These are phyloP conservation scores for Ascocoryne sarcoides DNA, from an alignment of 2,329 filamentous ascomycete species.

Conservation along the genomic window DNA sequence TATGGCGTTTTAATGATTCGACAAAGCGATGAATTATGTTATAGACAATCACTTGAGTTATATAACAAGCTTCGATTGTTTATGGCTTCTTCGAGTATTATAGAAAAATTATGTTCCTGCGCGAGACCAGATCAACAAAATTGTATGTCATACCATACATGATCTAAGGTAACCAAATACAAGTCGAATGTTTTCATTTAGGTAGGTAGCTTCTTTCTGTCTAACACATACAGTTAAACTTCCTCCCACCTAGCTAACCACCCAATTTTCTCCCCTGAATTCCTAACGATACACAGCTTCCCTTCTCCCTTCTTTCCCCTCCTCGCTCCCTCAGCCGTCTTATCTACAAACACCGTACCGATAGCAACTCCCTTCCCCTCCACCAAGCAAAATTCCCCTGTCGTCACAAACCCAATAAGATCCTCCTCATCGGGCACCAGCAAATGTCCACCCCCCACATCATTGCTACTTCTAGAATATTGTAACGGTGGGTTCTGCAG, in stretches of 20 bases:
- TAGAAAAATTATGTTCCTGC: no score
- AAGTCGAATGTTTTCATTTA: no score
- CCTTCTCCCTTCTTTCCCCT: conserved; percentile 31
- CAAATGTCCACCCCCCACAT: conserved; percentile 41
- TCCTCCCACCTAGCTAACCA: conserved; percentile 71
- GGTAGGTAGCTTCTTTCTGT: no score
- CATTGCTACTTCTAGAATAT: conserved; percentile 29
- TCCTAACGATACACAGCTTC: conserved; percentile 68
- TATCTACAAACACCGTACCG: conserved; percentile 57
- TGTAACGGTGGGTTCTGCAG: conserved; percentile 34
- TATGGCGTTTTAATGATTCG: no score
- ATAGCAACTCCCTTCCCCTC: conserved; percentile 69
- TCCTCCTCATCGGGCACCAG: conserved; percentile 65
- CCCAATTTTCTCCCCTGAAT: conserved; percentile 69
- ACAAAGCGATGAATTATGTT: no score
- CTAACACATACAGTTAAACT: no score
- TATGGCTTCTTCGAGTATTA: no score
- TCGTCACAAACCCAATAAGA: conserved; percentile 83
- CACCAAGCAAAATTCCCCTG: conserved; percentile 72
- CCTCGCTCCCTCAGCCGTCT: conserved; percentile 38
- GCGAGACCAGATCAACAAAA: no score
- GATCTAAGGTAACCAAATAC: no score
- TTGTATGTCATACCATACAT: no score
- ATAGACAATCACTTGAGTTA: no score
- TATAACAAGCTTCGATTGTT: no score